These are phyloP conservation scores for Rhizoclosmatium sp. DNA, from an alignment of 192 early-diverging fungal genomes.

Conservation along the genomic window DNA sequence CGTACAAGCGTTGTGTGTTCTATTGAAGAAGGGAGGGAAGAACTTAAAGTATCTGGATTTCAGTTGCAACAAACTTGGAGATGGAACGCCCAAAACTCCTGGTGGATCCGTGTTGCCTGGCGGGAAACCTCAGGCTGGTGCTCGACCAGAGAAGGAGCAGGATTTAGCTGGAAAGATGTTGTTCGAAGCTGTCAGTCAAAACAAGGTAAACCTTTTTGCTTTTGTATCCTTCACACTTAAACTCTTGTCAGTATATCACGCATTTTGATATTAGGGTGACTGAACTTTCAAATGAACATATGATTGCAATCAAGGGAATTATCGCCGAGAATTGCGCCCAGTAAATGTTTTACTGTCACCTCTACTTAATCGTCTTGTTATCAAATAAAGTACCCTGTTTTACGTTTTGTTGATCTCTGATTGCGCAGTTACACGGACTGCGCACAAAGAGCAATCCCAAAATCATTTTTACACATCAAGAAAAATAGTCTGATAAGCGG, in stretches of 20 bases:
- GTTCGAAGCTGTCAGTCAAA: conserved; percentile 63
- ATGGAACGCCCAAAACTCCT: conserved; percentile 15
- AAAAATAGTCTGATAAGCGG: neutral
- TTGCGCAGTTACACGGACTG: too few relatives aligned
- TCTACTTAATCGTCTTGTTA: neutral
- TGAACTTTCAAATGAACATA: conserved; percentile 53
- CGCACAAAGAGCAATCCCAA: too few relatives aligned
- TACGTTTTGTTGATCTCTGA: neutral
- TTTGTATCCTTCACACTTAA: conserved; percentile 2
- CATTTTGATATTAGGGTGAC: conserved; percentile 59
- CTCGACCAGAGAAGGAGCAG: conserved; percentile 10
- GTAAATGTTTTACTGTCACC: neutral
- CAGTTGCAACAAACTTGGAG: conserved; percentile 59
- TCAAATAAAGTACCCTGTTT: neutral
- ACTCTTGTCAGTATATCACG: conserved; percentile 53
- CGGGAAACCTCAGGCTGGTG: neutral
- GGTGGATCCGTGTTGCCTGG: conserved; percentile 7
- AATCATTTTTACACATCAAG: neutral
- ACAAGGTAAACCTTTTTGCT: conserved; percentile 50
- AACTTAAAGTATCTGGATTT: conserved; percentile 46
- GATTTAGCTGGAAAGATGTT: conserved; percentile 57
- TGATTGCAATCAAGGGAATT: conserved; percentile 61
- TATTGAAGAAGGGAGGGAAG: conserved; percentile 46
- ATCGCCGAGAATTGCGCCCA: conserved; percentile 49
- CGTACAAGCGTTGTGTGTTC: conserved; percentile 35